Conservation (phyloP, 176 grass and related monocot genomes). For the Lolium perenne region DNA sequence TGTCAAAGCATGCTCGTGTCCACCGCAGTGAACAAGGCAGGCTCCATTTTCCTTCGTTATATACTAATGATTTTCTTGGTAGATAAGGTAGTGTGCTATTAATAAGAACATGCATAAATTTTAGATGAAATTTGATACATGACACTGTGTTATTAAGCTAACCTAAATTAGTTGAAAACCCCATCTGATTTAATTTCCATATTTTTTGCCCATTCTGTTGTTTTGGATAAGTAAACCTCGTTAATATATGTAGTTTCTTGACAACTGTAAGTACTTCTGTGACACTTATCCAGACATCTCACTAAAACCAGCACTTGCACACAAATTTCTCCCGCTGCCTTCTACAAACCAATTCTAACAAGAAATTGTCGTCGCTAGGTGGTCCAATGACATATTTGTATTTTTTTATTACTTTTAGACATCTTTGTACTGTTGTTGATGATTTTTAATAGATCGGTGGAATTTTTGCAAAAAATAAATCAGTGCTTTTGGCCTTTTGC, state of each 20-base stretch:
- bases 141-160: background rate
- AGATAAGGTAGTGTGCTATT: background rate
- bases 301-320: slow-evolving; percentile 3
- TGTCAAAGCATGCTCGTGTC: slow-evolving; percentile 5
- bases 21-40: slow-evolving; percentile 1
- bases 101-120: background rate
- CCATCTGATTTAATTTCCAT: background rate
- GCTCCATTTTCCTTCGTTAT: background rate
- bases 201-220: background rate
- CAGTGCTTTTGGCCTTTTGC: background rate
- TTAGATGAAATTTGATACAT: slow-evolving; percentile 16
- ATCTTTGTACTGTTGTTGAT: no score
- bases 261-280: background rate
- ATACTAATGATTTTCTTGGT: background rate
- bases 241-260: background rate
- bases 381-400: no score
- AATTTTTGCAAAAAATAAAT: no score
- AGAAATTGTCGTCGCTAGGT: no score
- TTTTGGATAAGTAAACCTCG: slow-evolving; percentile 4
- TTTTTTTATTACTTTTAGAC: no score
- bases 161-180: background rate
- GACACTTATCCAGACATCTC: background rate
- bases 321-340: background rate
- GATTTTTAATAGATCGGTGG: no score
- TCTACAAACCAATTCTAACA: background rate